phyloP scores from a whole-genome alignment of 1,139 yeast genomes.

The Saccharomyces pastorianus region DNA sequence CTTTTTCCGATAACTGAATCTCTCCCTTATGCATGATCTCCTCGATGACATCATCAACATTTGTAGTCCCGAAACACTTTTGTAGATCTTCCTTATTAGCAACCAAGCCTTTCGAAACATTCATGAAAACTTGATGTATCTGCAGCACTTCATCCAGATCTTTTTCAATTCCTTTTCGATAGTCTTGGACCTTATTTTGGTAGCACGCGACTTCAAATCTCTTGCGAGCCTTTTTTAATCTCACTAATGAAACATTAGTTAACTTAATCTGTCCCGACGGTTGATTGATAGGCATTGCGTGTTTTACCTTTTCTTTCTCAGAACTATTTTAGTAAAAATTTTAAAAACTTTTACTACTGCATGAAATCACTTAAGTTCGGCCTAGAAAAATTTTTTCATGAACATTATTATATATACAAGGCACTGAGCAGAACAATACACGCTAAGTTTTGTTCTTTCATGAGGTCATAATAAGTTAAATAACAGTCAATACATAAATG shows the following conservation, averaged over 20 bases:
- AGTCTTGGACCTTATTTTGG: constrained; percentile 94
- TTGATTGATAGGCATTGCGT: constrained; percentile 51
- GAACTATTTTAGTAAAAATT: not conserved
- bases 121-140: constrained; percentile 86
- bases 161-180: constrained; percentile 79
- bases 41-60: constrained; percentile 62
- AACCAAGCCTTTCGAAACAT: constrained; percentile 90
- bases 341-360: not conserved
- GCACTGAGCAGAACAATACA: not conserved
- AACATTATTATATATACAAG: not conserved
- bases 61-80: constrained; percentile 66
- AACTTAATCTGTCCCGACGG: constrained; percentile 83
- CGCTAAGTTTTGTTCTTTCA: not conserved
- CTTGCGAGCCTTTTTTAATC: constrained; percentile 83
- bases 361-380: not conserved
- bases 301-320: not conserved
- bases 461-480: not conserved
- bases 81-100: constrained; percentile 82
- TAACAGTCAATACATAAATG: not conserved
- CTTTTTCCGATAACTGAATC: constrained; percentile 89
- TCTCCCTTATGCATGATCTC: constrained; percentile 88
- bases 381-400: not conserved
- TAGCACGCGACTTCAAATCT: constrained; percentile 94
- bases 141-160: constrained; percentile 93
- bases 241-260: constrained; percentile 88